phyloP scores from a whole-genome alignment of 768 basidiomycete species.

The Lactarius hatsudake region DNA sequence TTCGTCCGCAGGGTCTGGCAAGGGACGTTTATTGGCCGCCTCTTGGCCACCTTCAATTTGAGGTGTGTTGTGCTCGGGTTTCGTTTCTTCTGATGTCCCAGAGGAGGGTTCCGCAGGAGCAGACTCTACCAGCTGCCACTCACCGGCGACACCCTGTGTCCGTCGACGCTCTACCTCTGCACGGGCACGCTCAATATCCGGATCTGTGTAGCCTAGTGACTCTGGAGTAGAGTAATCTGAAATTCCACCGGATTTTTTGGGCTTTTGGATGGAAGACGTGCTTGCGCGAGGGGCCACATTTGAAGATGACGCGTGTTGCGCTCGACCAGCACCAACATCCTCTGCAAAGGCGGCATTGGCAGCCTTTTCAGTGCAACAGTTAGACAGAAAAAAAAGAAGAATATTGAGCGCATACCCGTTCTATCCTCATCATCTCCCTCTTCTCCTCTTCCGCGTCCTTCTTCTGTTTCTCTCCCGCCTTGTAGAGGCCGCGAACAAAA shows the following conservation, averaged over 20 bases:
- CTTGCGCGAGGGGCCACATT: conserved; percentile 27
- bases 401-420: conserved; percentile 52
- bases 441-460: conserved; percentile 83
- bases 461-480: conserved; percentile 84
- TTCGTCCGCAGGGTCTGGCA: conserved; percentile 42
- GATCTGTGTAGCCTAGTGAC: conserved; percentile 77
- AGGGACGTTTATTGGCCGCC: conserved; percentile 31
- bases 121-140: conserved; percentile 66
- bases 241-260: conserved; percentile 61
- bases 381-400: conserved; percentile 11
- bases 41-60: conserved; percentile 23
- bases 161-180: conserved; percentile 58
- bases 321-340: conserved; percentile 70
- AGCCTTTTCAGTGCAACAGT: conserved; percentile 44
- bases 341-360: conserved; percentile 77
- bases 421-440: conserved; percentile 81
- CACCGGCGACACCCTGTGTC: conserved; percentile 68
- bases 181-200: conserved; percentile 63
- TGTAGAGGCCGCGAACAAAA: conserved; percentile 90
- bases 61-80: conserved; percentile 26
- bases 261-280: conserved; percentile 21
- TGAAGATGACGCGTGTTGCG: conserved; percentile 31
- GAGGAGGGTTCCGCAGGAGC: conserved; percentile 31
- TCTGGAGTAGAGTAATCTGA: conserved; percentile 87
- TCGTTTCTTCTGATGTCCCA: conserved; percentile 18